Base-by-base conservation (phyloP, 106 monocot species). In the Dactylorhiza incarnata region DNA sequence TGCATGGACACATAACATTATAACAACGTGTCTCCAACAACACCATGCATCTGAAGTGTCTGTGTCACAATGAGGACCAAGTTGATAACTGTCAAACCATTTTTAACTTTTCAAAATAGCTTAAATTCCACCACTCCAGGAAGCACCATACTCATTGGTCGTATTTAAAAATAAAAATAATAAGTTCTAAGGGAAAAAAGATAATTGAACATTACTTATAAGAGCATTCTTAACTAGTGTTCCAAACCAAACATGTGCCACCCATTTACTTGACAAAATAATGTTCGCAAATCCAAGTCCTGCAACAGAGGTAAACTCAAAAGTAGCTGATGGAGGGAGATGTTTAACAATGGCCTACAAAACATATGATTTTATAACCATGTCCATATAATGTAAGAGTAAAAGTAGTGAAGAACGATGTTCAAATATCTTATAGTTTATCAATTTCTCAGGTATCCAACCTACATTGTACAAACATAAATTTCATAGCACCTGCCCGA, bases 81-180 rank as follows among this genome's bases (percentile, higher is more conserved):
- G 77, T 94, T 91, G 66, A 89, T 94, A 43, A 91, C 94, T 48
- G 94, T 94, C 51, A 94, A 87, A 58, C 94, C 94, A 72, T 94
- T 83, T 52, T 75, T 84, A 79, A 94, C 49, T 55, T 91, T 94
- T 68, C 91, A 88, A 25, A 85, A 62, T 53, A 94, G 77, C 78
- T 89, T 94, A 76, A 94, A 94, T 8, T 91, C 94, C 74, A 94
- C 91, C 47, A 94, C 94, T 78, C 94, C 94, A 55, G 94, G 94
- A 71, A 94, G 70, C 48, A 94, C 91, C 94, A 94, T 94, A 66
- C 94, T 94, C 94, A 94, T 94, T 78, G 94, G 94, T 91, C 91
- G 86, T 69, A 85, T 5, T 24, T 61, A 50, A 29, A n/a, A n/a
- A n/a, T n/a, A n/a, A n/a, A 20, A 53, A 23, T 58, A 15, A 66